Percentiles rank a stretch among this genome's conserved stretches.
phyloP scores from a whole-genome alignment of 306 rosid genomes.

The Quercus parvula region DNA sequence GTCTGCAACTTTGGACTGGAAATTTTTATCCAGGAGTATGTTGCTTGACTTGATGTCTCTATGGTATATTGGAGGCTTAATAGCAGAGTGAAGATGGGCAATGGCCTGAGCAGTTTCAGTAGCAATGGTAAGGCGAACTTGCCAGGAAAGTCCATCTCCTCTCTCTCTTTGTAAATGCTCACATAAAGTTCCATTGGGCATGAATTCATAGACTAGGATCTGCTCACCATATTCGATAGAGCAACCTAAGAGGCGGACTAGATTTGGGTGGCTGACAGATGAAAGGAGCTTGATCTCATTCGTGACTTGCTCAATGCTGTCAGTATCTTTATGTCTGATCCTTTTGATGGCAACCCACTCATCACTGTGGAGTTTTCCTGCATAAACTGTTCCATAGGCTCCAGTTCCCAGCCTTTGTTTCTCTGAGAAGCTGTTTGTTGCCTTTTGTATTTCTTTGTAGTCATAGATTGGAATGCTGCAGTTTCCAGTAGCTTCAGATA shows the following conservation, averaged over 20 bases:
- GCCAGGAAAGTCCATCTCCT: conserved; percentile 84
- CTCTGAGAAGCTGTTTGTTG: conserved; percentile 82
- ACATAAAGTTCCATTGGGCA: conserved; percentile 82
- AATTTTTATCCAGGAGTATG: conserved; percentile 63
- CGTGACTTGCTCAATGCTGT: conserved; percentile 71
- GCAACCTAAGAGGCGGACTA: conserved; percentile 82
- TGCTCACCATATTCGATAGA: conserved; percentile 76
- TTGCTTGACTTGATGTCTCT: conserved; percentile 91
- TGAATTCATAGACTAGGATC: conserved; percentile 83
- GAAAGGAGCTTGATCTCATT: conserved; percentile 88
- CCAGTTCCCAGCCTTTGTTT: conserved; percentile 77
- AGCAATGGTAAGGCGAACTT: conserved; percentile 66
- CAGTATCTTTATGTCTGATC: conserved; percentile 64
- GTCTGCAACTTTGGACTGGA: conserved; percentile 81
- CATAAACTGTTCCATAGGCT: conserved; percentile 88
- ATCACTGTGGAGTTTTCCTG: conserved; percentile 59
- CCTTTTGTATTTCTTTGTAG: conserved; percentile 78
- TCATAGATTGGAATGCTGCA: conserved; percentile 64
- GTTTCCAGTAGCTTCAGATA: conserved; percentile 70
- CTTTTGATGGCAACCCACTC: conserved; percentile 89
- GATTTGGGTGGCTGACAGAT: conserved; percentile 72
- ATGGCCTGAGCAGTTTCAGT: conserved; percentile 86
- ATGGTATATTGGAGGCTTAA: conserved; percentile 78
- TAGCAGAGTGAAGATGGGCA: conserved; percentile 75
- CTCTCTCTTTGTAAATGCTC: conserved; percentile 80